These are phyloP conservation scores for Cladobotryum protrusum DNA, from an alignment of 2,329 filamentous ascomycete genomes.

Conservation along the genomic window DNA sequence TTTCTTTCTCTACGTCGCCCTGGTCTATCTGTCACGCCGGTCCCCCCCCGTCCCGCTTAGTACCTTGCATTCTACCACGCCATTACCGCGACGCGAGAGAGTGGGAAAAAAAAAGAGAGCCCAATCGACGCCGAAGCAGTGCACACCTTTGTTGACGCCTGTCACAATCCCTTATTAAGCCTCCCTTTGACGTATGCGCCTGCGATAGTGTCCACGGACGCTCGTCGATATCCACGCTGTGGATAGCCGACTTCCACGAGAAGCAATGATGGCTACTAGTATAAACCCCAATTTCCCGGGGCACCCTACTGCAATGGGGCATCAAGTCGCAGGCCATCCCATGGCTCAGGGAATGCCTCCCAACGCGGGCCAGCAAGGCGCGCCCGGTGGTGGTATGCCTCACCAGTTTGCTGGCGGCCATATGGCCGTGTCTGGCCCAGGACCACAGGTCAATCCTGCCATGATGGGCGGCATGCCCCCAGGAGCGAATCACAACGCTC, in stretches of 20 bases:
- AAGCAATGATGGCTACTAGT: conserved; percentile 62
- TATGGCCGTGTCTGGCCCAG: conserved; percentile 66
- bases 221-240: conserved; percentile 54
- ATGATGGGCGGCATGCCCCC: conserved; percentile 75
- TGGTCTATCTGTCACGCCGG: too few relatives aligned
- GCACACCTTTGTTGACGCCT: neutral
- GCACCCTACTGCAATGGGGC: conserved; percentile 65
- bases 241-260: conserved; percentile 43
- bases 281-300: conserved; percentile 58
- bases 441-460: conserved; percentile 65
- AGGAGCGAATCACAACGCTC: conserved; percentile 57
- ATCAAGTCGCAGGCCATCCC: conserved; percentile 62
- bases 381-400: conserved; percentile 56
- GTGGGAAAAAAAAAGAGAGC: conserved; percentile 2
- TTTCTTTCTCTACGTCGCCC: conserved; percentile 7
- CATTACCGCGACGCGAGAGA: conserved; percentile 11
- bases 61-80: conserved; percentile 14
- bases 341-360: conserved; percentile 59
- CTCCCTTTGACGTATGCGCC: conserved; percentile 31
- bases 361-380: conserved; percentile 63
- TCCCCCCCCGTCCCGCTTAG: too few relatives aligned
- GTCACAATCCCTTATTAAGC: conserved; percentile 2
- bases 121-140: conserved; percentile 3
- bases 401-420: conserved; percentile 59
- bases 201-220: conserved; percentile 40